Evolutionary conservation across 495 filamentous ascomycete species (phyloP), one percentile per base, ranked within the genome.

Genomic region (Lepidopterella palustris): DNA sequence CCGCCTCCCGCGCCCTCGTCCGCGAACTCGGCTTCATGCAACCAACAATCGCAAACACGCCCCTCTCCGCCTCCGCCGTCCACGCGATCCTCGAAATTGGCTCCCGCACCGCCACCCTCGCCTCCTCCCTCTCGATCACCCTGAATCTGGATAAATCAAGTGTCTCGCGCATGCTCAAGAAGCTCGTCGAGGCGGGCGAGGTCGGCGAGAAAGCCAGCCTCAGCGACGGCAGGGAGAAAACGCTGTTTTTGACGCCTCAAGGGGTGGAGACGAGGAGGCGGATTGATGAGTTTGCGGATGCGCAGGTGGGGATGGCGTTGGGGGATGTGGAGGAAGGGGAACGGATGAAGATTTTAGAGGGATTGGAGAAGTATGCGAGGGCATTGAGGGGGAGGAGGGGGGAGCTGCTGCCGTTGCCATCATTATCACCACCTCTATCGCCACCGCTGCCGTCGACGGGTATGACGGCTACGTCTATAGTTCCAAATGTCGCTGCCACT

Each of bases 381-480:
- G 20, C 24, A n/a, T 61, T 54, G 25, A 55, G 59, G 35, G 62
- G 62, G 15, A 53, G 58, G 25, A 61, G n/a, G n/a, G n/a, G n/a
- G n/a, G n/a, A n/a, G n/a, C n/a, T n/a, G n/a, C n/a, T n/a, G n/a
- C n/a, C n/a, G n/a, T n/a, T n/a, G n/a, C n/a, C n/a, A n/a, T n/a
- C n/a, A n/a, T n/a, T n/a, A n/a, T n/a, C n/a, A n/a, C n/a, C n/a
- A n/a, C n/a, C n/a, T n/a, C n/a, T n/a, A n/a, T n/a, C n/a, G n/a
- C n/a, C n/a, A n/a, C n/a, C n/a, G n/a, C n/a, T n/a, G n/a, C n/a
- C n/a, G n/a, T n/a, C n/a, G n/a, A n/a, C n/a, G n/a, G n/a, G n/a
- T n/a, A n/a, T n/a, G n/a, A n/a, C n/a, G n/a, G n/a, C n/a, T n/a
- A n/a, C n/a, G n/a, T n/a, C n/a, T n/a, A n/a, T n/a, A n/a, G n/a